Conservation (phyloP, 2,329 filamentous ascomycete genomes). For the Aschersonia sp. region DNA sequence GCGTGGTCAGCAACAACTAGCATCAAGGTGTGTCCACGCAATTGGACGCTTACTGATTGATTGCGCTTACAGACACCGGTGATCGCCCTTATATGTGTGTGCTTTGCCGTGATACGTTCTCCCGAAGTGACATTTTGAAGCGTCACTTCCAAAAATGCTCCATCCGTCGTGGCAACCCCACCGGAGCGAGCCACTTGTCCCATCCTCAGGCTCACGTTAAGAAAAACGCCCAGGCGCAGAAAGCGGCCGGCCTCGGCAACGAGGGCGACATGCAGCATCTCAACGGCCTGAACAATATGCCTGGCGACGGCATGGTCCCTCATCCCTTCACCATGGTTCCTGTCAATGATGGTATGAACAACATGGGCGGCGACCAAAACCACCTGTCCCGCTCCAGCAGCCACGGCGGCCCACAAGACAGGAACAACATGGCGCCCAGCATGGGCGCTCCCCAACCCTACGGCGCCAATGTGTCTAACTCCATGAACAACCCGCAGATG, state of each 20-base stretch:
- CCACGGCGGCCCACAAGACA: constrained; percentile 40
- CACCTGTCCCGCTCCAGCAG: constrained; percentile 48
- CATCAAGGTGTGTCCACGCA: background rate
- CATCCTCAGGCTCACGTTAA: constrained; percentile 83
- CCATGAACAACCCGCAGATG: constrained; percentile 52
- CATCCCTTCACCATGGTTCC: constrained; percentile 43
- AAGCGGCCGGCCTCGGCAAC: constrained; percentile 34
- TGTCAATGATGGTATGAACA: constrained; percentile 42
- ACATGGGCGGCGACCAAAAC: constrained; percentile 43
- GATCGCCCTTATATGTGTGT: constrained; percentile 98
- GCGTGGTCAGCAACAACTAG: too few relatives aligned
- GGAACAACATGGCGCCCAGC: constrained; percentile 37
- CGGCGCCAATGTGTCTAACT: constrained; percentile 39
- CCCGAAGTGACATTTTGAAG: constrained; percentile 93
- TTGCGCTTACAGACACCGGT: constrained; percentile 58
- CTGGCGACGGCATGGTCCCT: constrained; percentile 36
- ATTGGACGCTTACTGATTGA: background rate
- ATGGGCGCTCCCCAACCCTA: constrained; percentile 40
- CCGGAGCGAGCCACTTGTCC: constrained; percentile 84
- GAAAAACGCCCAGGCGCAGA: constrained; percentile 51
- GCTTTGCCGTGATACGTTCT: constrained; percentile 95
- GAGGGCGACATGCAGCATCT: constrained; percentile 44
- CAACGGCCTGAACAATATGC: constrained; percentile 44
- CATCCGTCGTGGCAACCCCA: constrained; percentile 87
- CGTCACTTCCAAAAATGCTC: constrained; percentile 99